phyloP scores from a whole-genome alignment of 768 basidiomycete genomes.

The Hericium alpestre region DNA sequence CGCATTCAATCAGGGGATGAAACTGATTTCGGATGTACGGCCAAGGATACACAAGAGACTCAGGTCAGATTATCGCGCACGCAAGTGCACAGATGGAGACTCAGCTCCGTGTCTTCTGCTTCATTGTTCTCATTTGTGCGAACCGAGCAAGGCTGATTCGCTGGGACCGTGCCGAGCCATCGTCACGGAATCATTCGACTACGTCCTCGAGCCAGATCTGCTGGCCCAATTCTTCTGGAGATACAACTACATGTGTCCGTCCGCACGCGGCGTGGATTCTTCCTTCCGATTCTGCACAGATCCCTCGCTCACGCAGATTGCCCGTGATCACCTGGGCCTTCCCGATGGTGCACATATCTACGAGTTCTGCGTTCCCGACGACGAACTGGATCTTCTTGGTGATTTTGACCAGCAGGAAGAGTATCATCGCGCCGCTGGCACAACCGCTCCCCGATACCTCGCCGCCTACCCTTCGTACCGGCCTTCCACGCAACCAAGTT shows the following conservation, averaged over 20 bases:
- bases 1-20: background rate
- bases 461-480: too few species aligned
- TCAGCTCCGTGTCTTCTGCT: conserved; percentile 2
- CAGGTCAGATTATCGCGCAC: background rate
- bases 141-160: conserved; percentile 1
- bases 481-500: too few species aligned
- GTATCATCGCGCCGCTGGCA: too few species aligned
- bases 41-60: background rate
- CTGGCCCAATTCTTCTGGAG: conserved; percentile 4
- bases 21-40: background rate
- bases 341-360: too few species aligned
- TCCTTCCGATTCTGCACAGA: too few species aligned
- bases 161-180: conserved; percentile 4
- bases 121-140: background rate
- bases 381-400: too few species aligned
- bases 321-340: too few species aligned
- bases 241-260: background rate
- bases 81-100: background rate
- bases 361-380: too few species aligned
- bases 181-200: conserved; percentile 3
- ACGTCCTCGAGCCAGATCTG: background rate
- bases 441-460: too few species aligned
- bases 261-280: background rate
- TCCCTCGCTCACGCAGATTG: too few species aligned
- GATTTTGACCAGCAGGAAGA: too few species aligned